phyloP scores from a whole-genome alignment of 176 grass and related monocot species.

The Oryza meyeriana region DNA sequence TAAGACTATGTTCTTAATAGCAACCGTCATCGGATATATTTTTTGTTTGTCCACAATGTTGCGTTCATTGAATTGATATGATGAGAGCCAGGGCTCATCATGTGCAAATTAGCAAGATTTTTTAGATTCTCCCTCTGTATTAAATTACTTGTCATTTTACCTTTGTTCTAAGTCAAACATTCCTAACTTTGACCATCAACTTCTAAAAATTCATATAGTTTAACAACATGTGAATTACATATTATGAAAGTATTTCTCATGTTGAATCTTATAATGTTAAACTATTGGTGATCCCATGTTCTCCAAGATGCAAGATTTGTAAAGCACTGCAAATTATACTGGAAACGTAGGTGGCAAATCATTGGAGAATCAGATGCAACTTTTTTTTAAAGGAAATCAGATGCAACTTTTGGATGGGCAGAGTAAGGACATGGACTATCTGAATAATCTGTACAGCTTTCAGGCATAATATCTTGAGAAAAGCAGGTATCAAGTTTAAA shows the following conservation, averaged over 20 bases:
- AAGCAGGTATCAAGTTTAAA: constrained; percentile 47
- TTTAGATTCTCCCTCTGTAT: too few relatives aligned
- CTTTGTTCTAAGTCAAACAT: too few relatives aligned
- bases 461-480: constrained; percentile 71
- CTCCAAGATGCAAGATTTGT: constrained; percentile 56
- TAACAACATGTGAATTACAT: too few relatives aligned
- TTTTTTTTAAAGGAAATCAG: too few relatives aligned
- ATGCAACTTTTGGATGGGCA: constrained; percentile 58
- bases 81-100: not conserved
- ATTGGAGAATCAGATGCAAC: constrained; percentile 63
- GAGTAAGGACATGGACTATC: constrained; percentile 42
- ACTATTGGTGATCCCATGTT: too few relatives aligned
- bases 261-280: too few relatives aligned
- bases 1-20: not conserved
- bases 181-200: too few relatives aligned
- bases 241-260: too few relatives aligned
- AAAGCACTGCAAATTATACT: constrained; percentile 59
- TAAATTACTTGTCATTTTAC: too few relatives aligned
- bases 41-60: not conserved
- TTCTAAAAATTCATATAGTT: too few relatives aligned
- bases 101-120: too few relatives aligned
- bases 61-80: not conserved
- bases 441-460: constrained; percentile 48
- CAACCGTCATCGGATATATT: not conserved
- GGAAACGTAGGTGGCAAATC: constrained; percentile 39